phyloP scores from a whole-genome alignment of 2,329 filamentous ascomycete genomes.

The Diaporthe helianthi region DNA sequence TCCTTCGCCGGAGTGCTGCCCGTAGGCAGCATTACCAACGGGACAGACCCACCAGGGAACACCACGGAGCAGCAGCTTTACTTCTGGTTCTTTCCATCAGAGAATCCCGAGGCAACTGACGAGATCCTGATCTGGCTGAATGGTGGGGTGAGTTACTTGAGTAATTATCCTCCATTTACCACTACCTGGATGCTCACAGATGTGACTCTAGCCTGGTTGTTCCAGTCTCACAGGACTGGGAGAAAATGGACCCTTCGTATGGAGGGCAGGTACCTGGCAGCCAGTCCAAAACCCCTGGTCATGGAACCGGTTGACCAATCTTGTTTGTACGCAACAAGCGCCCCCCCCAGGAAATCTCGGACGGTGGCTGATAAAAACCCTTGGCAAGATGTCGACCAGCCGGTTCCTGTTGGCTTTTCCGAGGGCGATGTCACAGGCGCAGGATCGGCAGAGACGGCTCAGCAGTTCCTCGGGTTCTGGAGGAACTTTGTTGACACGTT shows the following conservation, averaged over 20 bases:
- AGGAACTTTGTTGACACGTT: constrained; percentile 62
- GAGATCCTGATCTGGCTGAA: constrained; percentile 29
- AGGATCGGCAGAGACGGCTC: constrained; percentile 9
- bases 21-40: background rate
- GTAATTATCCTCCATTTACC: too few relatives aligned
- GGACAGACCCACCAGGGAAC: background rate
- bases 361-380: background rate
- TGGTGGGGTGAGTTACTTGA: constrained; percentile 24
- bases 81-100: constrained; percentile 24
- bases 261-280: constrained; percentile 20
- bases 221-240: constrained; percentile 22
- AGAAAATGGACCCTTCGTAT: constrained; percentile 19
- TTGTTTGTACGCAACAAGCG: constrained; percentile 4
- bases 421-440: background rate
- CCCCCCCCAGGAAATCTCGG: background rate
- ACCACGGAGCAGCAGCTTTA: constrained; percentile 8
- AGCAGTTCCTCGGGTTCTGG: constrained; percentile 21
- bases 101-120: constrained; percentile 15
- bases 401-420: constrained; percentile 14
- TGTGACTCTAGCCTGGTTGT: constrained; percentile 1
- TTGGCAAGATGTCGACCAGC: constrained; percentile 6
- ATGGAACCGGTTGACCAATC: constrained; percentile 21
- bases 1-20: constrained; percentile 23
- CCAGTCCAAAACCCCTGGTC: constrained; percentile 27
- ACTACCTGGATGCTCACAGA: background rate